Percentiles rank a stretch among this genome's conserved stretches.
phyloP scores from a whole-genome alignment of 768 basidiomycete genomes.

The Gymnopilus junonius region DNA sequence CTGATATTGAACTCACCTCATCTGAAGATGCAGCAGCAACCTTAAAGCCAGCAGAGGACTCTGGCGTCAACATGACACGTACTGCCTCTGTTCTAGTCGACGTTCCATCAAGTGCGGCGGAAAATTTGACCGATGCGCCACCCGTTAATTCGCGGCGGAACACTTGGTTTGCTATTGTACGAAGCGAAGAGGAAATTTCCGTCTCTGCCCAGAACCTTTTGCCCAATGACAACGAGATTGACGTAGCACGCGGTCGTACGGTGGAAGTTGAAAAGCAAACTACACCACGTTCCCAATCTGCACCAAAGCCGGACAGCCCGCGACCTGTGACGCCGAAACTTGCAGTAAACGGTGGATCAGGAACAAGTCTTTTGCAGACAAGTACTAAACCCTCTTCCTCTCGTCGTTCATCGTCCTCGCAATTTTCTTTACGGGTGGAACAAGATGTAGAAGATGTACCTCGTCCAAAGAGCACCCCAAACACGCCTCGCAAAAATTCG shows the following conservation, averaged over 20 bases:
- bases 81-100: constrained; percentile 15
- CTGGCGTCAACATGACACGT: constrained; percentile 7
- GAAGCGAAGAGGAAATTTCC: constrained; percentile 38
- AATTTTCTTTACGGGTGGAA: constrained; percentile 42
- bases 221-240: constrained; percentile 20
- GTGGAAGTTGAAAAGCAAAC: constrained; percentile 31
- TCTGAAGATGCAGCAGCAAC: constrained; percentile 12
- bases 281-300: constrained; percentile 37
- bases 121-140: constrained; percentile 20
- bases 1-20: constrained; percentile 23
- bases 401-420: constrained; percentile 47
- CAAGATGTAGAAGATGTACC: constrained; percentile 32
- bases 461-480: constrained; percentile 27
- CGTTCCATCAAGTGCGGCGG: constrained; percentile 7
- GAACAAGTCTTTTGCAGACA: constrained; percentile 1
- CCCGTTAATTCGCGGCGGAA: constrained; percentile 45
- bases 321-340: constrained; percentile 18
- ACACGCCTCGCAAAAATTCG: constrained; percentile 40
- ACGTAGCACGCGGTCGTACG: constrained; percentile 42
- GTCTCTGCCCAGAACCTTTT: constrained; percentile 24
- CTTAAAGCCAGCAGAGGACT: constrained; percentile 1
- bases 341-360: not conserved
- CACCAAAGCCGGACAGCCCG: constrained; percentile 27
- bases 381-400: constrained; percentile 19
- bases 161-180: constrained; percentile 60